Evolutionary conservation across 305 asterid genomes (phyloP), one percentile per base, ranked within the genome.

Genomic region (Fraxinus dipetala): DNA sequence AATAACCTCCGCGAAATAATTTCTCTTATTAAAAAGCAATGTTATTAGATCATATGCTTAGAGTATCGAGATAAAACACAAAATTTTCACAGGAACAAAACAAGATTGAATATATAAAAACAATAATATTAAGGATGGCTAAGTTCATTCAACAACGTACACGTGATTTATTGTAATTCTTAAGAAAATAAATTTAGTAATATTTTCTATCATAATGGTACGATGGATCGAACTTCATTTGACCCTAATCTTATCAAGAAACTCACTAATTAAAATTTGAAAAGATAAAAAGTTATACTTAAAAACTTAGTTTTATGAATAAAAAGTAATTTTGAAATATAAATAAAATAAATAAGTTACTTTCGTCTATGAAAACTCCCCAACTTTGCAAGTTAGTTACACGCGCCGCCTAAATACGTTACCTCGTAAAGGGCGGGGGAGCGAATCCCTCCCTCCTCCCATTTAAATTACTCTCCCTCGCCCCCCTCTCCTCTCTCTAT

Each of bases 361-460:
- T 59, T 59, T 20, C 28, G 14, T 61, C 14, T 61, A 3, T 63
- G 34, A 24, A 61, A 8, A 7, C 84, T 61, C 79, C 73, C 83
- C 85, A 77, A 16, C 82, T 26, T 40, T 14, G 85, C 82, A 69
- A 26, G 81, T 84, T 13, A 0, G 13, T 5, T 0, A 70, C 82
- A 88, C 83, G 85, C 89, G 85, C 89, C 87, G 84, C 51, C 78
- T 81, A 75, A 40, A 59, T 40, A 26, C 87, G 84, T 78, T 80
- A 81, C 87, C 89, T 90, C 90, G 91, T 78, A 83, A 89, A 89
- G 7, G 91, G 92, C 20, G 88, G 93, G 93, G 91, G 86, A 83
- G 79, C 87, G 81, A 84, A 24, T 70, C 81, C 28, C 73, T 82
- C 76, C 20, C 65, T 82, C 75, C 48, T 61, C 76, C 20, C 76